Evolutionary conservation across 352 stramenopile species (phyloP).

Genomic region (Aphanomyces astaci): DNA sequence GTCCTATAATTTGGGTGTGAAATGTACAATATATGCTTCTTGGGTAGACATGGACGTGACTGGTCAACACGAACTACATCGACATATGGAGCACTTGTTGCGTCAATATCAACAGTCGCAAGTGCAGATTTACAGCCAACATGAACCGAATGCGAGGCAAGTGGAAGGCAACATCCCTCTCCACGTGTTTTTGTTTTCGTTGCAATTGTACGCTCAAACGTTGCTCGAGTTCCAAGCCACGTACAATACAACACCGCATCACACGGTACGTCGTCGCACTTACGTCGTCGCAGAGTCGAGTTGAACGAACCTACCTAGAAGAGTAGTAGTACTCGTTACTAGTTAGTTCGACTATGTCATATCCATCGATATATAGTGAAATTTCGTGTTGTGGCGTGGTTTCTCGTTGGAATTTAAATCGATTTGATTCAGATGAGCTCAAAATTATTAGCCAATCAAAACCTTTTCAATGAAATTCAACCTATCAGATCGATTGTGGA

Average conservation of each 20-base stretch:
- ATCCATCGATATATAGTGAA: too few relatives aligned
- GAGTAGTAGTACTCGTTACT: too few relatives aligned
- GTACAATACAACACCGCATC: slow-evolving; percentile 56
- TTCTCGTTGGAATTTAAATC: too few relatives aligned
- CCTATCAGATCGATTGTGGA: too few relatives aligned
- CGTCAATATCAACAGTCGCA: slow-evolving; percentile 53
- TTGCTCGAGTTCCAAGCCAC: slow-evolving; percentile 58
- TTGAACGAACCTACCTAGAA: too few relatives aligned
- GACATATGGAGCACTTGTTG: slow-evolving; percentile 62
- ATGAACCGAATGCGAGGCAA: slow-evolving; percentile 52
- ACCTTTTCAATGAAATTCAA: too few relatives aligned
- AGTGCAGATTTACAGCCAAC: slow-evolving; percentile 41
- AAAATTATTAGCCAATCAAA: too few relatives aligned
- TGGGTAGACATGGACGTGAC: slow-evolving; percentile 44
- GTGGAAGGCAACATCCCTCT: slow-evolving; percentile 70
- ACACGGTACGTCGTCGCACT: slow-evolving; percentile 18
- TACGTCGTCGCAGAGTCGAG: too few relatives aligned
- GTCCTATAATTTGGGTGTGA: too few relatives aligned
- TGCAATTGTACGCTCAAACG: slow-evolving; percentile 76
- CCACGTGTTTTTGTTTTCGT: slow-evolving; percentile 77
- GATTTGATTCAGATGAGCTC: too few relatives aligned
- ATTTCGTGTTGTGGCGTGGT: too few relatives aligned
- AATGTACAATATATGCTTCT: background rate
- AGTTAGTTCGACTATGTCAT: too few relatives aligned
- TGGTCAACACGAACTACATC: slow-evolving; percentile 38